A percentile compares a stretch with the other conserved stretches of the same genome.
Evolutionary conservation across 2,329 filamentous ascomycete species (phyloP).

Genomic region (Paecilomyces niveus): DNA sequence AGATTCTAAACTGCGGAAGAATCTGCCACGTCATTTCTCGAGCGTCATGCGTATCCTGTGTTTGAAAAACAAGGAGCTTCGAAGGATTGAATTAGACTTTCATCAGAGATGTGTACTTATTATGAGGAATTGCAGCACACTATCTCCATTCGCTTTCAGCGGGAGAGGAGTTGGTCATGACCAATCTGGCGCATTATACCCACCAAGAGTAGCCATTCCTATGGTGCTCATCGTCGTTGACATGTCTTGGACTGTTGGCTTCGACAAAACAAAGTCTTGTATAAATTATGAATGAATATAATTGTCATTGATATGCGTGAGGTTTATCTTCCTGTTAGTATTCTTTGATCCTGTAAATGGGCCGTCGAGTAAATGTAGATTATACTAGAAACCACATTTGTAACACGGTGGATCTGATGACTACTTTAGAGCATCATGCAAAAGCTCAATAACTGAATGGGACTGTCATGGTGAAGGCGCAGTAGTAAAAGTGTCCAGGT

Average conservation of each 20-base stretch:
- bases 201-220: neutral
- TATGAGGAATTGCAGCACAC: neutral
- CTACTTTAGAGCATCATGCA: neutral
- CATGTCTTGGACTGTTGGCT: neutral
- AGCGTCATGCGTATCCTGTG: neutral
- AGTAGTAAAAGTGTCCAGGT: neutral
- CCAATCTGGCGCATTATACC: neutral
- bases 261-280: neutral
- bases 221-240: neutral
- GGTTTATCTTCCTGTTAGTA: neutral
- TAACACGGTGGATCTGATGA: neutral
- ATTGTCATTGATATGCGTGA: neutral
- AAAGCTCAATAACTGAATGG: neutral
- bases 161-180: neutral
- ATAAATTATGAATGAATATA: neutral
- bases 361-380: neutral
- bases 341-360: neutral
- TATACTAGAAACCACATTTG: neutral
- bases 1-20: neutral
- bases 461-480: neutral
- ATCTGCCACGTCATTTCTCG: neutral
- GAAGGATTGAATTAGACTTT: neutral
- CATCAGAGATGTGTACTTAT: neutral
- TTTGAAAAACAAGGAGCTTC: neutral
- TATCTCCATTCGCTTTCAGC: neutral